These are phyloP conservation scores for Candida saitoana DNA, from an alignment of 805 yeast species.

Conservation along the genomic window DNA sequence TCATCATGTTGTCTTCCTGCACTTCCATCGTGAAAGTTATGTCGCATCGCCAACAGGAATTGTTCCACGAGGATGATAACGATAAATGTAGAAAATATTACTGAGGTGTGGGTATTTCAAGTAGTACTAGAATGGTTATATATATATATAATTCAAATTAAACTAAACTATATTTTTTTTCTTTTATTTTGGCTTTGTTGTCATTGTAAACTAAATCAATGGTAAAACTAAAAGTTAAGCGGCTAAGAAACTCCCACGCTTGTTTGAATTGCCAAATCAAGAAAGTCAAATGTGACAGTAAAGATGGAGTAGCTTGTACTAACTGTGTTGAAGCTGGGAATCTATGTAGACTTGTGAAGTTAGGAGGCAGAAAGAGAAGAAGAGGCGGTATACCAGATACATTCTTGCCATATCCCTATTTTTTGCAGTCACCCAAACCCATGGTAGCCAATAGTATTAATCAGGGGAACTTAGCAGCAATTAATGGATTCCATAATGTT, in stretches of 20 bases:
- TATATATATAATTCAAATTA: no score
- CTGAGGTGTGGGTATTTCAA: no score
- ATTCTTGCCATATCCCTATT: not conserved
- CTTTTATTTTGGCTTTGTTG: not conserved
- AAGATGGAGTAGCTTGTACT: constrained; percentile 53
- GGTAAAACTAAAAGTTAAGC: constrained; percentile 26
- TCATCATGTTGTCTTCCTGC: no score
- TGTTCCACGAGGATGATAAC: no score
- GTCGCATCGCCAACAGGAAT: no score
- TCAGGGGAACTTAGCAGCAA: not conserved
- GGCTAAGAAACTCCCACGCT: constrained; percentile 66
- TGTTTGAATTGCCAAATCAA: constrained; percentile 69
- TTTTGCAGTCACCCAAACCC: not conserved
- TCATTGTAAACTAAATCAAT: not conserved
- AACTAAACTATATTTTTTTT: no score
- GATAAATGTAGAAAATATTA: no score
- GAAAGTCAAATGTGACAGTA: constrained; percentile 54
- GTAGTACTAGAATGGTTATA: no score
- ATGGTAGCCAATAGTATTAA: not conserved
- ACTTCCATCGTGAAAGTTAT: no score
- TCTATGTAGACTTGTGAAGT: constrained; percentile 9
- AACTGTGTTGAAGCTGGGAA: constrained; percentile 10
- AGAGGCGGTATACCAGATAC: not conserved
- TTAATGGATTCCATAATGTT: no score
- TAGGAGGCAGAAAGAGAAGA: not conserved